Evolutionary conservation across 2,329 filamentous ascomycete genomes (phyloP).

Genomic region (Penicillium sp.): DNA sequence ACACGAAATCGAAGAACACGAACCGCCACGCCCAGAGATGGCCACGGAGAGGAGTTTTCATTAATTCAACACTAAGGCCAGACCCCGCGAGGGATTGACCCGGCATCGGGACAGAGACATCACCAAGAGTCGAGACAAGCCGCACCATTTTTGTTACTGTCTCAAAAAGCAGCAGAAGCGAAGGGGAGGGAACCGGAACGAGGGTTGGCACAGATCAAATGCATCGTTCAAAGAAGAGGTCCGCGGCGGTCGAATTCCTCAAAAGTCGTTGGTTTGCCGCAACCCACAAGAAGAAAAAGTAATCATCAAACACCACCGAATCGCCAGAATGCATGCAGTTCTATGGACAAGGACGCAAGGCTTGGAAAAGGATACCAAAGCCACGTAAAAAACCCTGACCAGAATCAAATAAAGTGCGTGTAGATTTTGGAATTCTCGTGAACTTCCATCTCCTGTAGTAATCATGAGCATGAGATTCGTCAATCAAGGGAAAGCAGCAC

Average conservation of each 20-base stretch:
- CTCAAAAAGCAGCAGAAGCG: constrained; percentile 2
- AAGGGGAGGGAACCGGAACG: constrained; percentile 5
- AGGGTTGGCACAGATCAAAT: constrained; percentile 6
- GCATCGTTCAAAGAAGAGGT: too few species aligned
- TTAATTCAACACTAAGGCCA: constrained; percentile 17
- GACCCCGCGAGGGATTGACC: constrained; percentile 1
- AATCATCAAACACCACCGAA: constrained; percentile 19
- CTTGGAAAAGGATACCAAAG: constrained; percentile 9
- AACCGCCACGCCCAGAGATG: constrained; percentile 11
- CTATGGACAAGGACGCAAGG: constrained; percentile 22
- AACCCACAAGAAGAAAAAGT: constrained; percentile 1
- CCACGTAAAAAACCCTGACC: constrained; percentile 25
- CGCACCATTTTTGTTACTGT: constrained; percentile 12
- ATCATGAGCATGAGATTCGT: constrained; percentile 37
- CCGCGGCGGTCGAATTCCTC: too few species aligned
- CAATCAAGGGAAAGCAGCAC: constrained; percentile 26
- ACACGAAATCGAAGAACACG: constrained; percentile 8
- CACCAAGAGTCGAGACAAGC: constrained; percentile 13
- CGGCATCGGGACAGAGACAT: constrained; percentile 5
- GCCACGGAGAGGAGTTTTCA: constrained; percentile 13
- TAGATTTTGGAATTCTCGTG: constrained; percentile 98
- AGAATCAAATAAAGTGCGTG: constrained; percentile 93
- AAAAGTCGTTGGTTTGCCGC: constrained; percentile 1
- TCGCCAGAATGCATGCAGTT: constrained; percentile 24
- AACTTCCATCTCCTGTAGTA: constrained; percentile 90